Conservation (phyloP, 164 flowering plant species). For the Aristolochia contorta region DNA sequence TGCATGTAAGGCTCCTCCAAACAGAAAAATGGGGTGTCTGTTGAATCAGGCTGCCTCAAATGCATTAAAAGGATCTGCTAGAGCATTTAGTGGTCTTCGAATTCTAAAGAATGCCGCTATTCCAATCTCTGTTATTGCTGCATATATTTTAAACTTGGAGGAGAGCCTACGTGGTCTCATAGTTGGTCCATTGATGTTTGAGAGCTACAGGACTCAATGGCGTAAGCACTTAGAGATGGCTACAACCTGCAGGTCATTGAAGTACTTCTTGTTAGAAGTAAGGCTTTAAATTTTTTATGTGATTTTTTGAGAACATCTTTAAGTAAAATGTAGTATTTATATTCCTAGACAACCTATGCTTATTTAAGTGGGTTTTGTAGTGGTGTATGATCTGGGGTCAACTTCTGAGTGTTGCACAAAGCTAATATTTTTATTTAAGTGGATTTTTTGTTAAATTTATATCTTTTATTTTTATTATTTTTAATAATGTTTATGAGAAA, state of each 20-base stretch:
- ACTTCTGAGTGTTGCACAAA: no score
- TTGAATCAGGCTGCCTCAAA: conserved; percentile 64
- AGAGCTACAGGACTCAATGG: conserved; percentile 57
- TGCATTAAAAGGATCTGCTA: conserved; percentile 56
- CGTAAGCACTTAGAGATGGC: conserved; percentile 52
- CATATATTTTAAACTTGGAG: conserved; percentile 64
- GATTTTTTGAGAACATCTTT: no score
- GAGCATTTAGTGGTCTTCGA: conserved; percentile 37
- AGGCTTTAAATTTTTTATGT: conserved; percentile 12
- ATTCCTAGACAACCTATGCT: no score
- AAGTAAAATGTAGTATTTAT: no score
- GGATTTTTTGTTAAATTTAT: no score
- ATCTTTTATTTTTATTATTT: no score
- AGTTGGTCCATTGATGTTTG: conserved; percentile 51
- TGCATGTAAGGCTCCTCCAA: conserved; percentile 49
- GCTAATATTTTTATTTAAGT: no score
- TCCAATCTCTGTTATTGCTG: conserved; percentile 47
- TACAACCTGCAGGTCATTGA: conserved; percentile 39
- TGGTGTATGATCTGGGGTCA: no score
- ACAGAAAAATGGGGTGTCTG: conserved; percentile 74
- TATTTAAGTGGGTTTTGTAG: no score
- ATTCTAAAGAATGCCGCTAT: conserved; percentile 49
- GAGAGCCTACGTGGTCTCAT: conserved; percentile 63
- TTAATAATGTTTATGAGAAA: no score
- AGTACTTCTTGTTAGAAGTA: conserved; percentile 69